phyloP scores from a whole-genome alignment of 345 rosid species.

The Eucalyptus globulus region DNA sequence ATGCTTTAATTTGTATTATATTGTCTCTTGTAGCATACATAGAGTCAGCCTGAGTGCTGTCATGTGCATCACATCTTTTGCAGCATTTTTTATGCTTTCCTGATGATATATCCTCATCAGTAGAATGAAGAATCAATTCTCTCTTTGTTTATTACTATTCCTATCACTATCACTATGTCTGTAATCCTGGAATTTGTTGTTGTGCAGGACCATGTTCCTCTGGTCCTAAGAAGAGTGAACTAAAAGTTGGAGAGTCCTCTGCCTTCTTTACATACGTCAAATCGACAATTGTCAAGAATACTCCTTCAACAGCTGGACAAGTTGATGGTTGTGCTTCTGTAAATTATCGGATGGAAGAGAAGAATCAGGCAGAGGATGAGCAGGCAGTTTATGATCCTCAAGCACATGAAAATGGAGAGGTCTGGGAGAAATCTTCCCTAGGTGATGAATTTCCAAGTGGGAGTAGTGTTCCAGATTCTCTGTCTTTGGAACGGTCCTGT shows the following conservation, averaged over 20 bases:
- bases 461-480: slow-evolving; percentile 36
- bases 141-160: background rate
- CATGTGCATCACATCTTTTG: background rate
- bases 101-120: background rate
- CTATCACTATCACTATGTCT: background rate
- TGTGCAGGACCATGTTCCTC: slow-evolving; percentile 53
- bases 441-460: slow-evolving; percentile 50
- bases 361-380: slow-evolving; percentile 7
- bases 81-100: background rate
- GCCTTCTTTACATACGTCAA: slow-evolving; percentile 94
- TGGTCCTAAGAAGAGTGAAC: slow-evolving; percentile 72
- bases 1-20: background rate
- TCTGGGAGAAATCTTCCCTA: slow-evolving; percentile 37
- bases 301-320: slow-evolving; percentile 1
- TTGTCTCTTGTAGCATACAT: background rate
- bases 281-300: slow-evolving; percentile 28
- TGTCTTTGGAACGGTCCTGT: slow-evolving; percentile 45
- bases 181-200: background rate
- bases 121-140: background rate
- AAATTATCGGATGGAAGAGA: slow-evolving; percentile 17
- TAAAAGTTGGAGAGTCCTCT: slow-evolving; percentile 79
- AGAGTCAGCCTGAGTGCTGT: background rate
- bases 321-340: slow-evolving; percentile 7
- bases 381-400: slow-evolving; percentile 17
- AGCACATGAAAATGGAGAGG: slow-evolving; percentile 34